phyloP scores from a whole-genome alignment of 495 filamentous ascomycete genomes.

The Gamarada debralockiae region DNA sequence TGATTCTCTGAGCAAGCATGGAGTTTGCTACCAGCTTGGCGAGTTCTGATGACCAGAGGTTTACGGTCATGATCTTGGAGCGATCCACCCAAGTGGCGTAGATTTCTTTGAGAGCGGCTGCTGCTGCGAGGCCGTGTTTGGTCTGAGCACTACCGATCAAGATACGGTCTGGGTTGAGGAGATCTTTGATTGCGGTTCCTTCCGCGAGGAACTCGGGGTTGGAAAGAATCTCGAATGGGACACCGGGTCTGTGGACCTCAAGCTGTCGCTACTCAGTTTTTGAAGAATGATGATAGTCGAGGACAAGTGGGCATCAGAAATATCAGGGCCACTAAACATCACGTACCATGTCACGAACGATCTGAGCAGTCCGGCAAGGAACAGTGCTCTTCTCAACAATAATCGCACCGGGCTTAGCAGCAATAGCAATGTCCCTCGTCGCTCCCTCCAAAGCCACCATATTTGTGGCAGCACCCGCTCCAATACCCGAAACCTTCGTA shows the following conservation, averaged over 20 bases:
- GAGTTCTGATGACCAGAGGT: constrained; percentile 75
- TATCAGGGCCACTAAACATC: too few species aligned
- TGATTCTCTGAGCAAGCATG: constrained; percentile 79
- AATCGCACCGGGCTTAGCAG: constrained; percentile 61
- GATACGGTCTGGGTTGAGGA: constrained; percentile 68
- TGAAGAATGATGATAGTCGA: too few species aligned
- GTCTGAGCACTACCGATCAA: constrained; percentile 66
- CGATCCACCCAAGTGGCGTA: constrained; percentile 69
- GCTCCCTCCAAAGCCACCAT: constrained; percentile 66
- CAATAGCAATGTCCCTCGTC: constrained; percentile 57
- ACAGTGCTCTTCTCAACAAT: constrained; percentile 83
- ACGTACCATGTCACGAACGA: constrained; percentile 61
- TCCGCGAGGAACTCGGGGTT: constrained; percentile 82
- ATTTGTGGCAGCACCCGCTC: constrained; percentile 68
- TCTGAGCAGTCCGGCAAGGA: constrained; percentile 68
- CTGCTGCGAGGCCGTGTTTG: constrained; percentile 52
- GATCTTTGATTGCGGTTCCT: constrained; percentile 66
- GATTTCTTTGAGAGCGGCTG: constrained; percentile 56
- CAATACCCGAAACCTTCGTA: constrained; percentile 64
- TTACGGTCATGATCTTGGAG: constrained; percentile 62
- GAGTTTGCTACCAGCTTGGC: constrained; percentile 77
- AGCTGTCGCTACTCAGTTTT: too few species aligned
- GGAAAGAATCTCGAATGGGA: constrained; percentile 69
- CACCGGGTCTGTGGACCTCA: constrained; percentile 44
- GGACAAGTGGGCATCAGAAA: too few species aligned